Evolutionary conservation across 257 asterid genomes (phyloP).

Genomic region (Eucommia ulmoides): DNA sequence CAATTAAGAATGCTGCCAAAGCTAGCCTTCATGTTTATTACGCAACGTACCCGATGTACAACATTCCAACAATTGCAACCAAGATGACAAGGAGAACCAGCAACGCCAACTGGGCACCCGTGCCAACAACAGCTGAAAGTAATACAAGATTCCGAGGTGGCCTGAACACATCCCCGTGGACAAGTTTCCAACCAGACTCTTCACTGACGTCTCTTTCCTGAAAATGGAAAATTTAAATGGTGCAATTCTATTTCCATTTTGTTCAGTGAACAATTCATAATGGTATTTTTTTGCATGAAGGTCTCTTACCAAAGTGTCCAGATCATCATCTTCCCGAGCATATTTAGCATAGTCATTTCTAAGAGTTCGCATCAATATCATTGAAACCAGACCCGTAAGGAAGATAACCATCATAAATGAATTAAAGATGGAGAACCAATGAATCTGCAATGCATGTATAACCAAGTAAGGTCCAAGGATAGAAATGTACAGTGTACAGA

Average conservation of each 20-base stretch:
- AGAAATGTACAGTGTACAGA: background rate
- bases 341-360: background rate
- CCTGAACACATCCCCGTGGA: background rate
- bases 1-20: too few relatives aligned
- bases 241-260: too few relatives aligned
- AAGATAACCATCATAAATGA: background rate
- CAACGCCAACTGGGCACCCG: background rate
- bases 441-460: background rate
- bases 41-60: background rate
- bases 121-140: background rate
- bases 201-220: background rate
- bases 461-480: conserved; percentile 1
- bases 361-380: background rate
- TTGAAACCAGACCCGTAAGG: background rate
- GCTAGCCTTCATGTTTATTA: too few relatives aligned
- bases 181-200: background rate
- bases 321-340: background rate
- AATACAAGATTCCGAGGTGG: background rate
- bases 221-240: background rate
- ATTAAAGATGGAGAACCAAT: background rate
- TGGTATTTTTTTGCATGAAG: background rate
- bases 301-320: background rate
- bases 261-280: too few relatives aligned
- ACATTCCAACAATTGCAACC: background rate
- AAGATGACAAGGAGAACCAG: background rate